These are phyloP conservation scores for Hymenoscyphus albidus DNA, from an alignment of 2,329 filamentous ascomycete species.

Conservation along the genomic window DNA sequence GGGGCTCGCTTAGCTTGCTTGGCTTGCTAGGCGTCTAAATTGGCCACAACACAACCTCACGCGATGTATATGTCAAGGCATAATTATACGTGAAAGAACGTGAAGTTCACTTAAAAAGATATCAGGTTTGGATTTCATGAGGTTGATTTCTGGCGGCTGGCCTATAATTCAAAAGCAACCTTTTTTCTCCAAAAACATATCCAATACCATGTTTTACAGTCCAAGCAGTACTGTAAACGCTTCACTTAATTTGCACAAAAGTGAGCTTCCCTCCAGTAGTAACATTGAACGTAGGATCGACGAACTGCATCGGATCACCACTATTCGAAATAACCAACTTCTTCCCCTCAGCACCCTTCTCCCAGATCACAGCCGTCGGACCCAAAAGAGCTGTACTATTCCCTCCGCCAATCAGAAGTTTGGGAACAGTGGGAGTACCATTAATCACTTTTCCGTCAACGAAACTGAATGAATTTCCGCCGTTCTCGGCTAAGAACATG, in stretches of 20 bases:
- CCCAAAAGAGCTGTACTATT: conserved; percentile 4
- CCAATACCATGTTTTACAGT: background rate
- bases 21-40: no score
- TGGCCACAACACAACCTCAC: no score
- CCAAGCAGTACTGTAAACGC: background rate
- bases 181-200: background rate
- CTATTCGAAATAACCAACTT: conserved; percentile 9
- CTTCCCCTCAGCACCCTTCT: conserved; percentile 6
- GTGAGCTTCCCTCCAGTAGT: conserved; percentile 4
- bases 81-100: no score
- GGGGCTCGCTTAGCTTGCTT: no score
- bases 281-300: background rate
- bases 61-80: no score
- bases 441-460: background rate
- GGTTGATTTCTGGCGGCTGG: no score
- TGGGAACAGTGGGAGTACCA: background rate
- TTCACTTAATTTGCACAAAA: conserved; percentile 1
- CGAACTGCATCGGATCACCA: conserved; percentile 4
- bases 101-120: no score
- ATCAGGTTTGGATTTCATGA: no score
- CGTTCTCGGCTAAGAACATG: conserved; percentile 2
- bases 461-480: background rate
- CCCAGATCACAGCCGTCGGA: conserved; percentile 10
- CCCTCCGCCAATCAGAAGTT: conserved; percentile 2
- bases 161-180: no score